phyloP scores from a whole-genome alignment of 2,329 filamentous ascomycete species.

The Talaromyces sp. region DNA sequence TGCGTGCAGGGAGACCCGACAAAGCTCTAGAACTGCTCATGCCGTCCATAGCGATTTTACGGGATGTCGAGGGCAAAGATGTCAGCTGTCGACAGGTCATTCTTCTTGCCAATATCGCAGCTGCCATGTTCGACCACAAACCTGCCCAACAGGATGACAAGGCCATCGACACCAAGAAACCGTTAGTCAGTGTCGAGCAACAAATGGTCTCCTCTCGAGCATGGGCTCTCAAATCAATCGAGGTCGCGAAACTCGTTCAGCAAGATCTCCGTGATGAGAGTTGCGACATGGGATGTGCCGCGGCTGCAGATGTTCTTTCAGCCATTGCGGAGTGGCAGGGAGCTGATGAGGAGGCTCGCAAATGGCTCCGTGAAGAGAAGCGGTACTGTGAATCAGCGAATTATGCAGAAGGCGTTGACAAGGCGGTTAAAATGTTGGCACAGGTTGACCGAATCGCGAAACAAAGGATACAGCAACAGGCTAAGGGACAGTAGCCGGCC shows the following conservation, averaged over 20 bases:
- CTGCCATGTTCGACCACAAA: conserved; percentile 45
- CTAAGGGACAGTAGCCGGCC: neutral
- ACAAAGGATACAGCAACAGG: neutral
- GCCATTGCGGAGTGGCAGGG: conserved; percentile 76
- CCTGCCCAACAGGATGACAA: neutral
- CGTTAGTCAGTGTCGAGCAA: conserved; percentile 55
- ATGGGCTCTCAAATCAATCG: conserved; percentile 18
- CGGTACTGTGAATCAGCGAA: conserved; percentile 51
- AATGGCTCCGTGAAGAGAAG: conserved; percentile 65
- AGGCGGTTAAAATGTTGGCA: conserved; percentile 23
- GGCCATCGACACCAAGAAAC: conserved; percentile 37
- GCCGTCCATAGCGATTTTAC: conserved; percentile 70
- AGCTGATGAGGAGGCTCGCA: conserved; percentile 60
- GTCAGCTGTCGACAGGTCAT: conserved; percentile 72
- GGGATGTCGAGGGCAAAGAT: conserved; percentile 39
- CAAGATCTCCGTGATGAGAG: conserved; percentile 63
- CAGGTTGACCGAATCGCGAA: neutral
- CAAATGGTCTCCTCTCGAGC: conserved; percentile 17
- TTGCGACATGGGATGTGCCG: conserved; percentile 78
- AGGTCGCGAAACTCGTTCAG: conserved; percentile 14
- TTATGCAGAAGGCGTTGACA: conserved; percentile 32
- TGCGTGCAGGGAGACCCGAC: conserved; percentile 68
- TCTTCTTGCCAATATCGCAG: conserved; percentile 57
- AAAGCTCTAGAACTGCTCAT: conserved; percentile 82
- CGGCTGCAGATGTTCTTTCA: conserved; percentile 71